phyloP scores from a whole-genome alignment of 306 rosid species.

The Adenanthera pavonina region DNA sequence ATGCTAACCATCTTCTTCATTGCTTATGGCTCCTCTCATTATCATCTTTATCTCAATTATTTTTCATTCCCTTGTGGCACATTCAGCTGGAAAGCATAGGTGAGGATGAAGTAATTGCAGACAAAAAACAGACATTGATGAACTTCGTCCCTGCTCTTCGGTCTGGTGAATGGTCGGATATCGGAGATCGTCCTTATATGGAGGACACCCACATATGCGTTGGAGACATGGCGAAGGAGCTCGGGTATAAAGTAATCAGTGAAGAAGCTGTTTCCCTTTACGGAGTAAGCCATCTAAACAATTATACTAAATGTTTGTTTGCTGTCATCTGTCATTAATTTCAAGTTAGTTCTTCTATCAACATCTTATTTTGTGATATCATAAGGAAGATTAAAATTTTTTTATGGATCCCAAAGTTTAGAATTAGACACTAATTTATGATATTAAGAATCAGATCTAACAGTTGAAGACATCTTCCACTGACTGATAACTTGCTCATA shows the following conservation, averaged over 20 bases:
- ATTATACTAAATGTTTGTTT: constrained; percentile 5
- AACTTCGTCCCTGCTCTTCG: constrained; percentile 68
- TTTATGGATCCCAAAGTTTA: not conserved
- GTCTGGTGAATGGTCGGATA: constrained; percentile 94
- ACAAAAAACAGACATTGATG: constrained; percentile 56
- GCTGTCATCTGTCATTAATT: constrained; percentile 36
- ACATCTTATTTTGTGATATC: not conserved
- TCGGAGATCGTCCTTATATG: constrained; percentile 75
- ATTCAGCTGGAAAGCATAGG: constrained; percentile 87
- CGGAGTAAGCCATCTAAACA: constrained; percentile 65
- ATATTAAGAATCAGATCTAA: not conserved
- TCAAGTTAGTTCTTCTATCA: not conserved
- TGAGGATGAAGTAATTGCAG: constrained; percentile 67
- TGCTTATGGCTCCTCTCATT: constrained; percentile 7
- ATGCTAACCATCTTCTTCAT: not conserved
- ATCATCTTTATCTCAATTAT: constrained; percentile 16
- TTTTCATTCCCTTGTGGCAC: constrained; percentile 13
- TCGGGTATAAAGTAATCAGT: constrained; percentile 43
- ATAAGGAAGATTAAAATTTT: not conserved
- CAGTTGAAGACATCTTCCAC: not conserved
- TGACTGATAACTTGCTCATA: not conserved
- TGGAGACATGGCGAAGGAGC: constrained; percentile 73
- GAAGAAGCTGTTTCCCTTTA: constrained; percentile 81
- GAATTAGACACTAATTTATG: not conserved
- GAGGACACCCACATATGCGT: constrained; percentile 92